These are phyloP conservation scores for Colletotrichum coccodes DNA, from an alignment of 2,329 filamentous ascomycete genomes.

Conservation along the genomic window DNA sequence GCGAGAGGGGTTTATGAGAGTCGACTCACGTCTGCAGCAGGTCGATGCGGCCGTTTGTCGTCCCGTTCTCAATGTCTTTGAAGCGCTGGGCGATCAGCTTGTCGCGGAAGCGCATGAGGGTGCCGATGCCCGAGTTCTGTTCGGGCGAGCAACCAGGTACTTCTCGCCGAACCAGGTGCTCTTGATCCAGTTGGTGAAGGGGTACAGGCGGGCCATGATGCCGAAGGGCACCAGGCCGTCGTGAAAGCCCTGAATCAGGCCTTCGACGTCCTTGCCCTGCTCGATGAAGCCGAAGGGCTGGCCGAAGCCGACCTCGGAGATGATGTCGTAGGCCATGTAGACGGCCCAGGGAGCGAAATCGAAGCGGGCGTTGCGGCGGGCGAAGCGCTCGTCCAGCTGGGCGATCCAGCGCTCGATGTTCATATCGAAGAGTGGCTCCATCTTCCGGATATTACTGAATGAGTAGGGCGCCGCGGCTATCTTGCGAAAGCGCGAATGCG, in stretches of 20 bases:
- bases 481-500: conserved; percentile 63
- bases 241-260: conserved; percentile 64
- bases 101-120: conserved; percentile 67
- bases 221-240: conserved; percentile 62
- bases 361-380: conserved; percentile 53
- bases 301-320: conserved; percentile 66
- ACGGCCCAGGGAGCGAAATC: conserved; percentile 67
- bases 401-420: conserved; percentile 61
- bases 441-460: conserved; percentile 66
- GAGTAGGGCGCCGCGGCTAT: conserved; percentile 64
- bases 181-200: conserved; percentile 65
- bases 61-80: conserved; percentile 56
- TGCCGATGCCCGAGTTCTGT: conserved; percentile 63
- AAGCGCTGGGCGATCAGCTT: conserved; percentile 59
- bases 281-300: conserved; percentile 66
- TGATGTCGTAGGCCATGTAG: conserved; percentile 67
- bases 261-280: conserved; percentile 60
- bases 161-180: conserved; percentile 57
- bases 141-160: conserved; percentile 64
- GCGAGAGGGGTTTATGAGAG: not conserved
- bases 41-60: conserved; percentile 56
- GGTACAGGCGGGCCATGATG: conserved; percentile 61
- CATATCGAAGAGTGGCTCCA: conserved; percentile 65
- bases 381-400: conserved; percentile 58
- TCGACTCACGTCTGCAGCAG: conserved; percentile 59